Evolutionary conservation across 345 rosid genomes (phyloP), one percentile per base, ranked within the genome.

Genomic region (Populus euphratica): DNA sequence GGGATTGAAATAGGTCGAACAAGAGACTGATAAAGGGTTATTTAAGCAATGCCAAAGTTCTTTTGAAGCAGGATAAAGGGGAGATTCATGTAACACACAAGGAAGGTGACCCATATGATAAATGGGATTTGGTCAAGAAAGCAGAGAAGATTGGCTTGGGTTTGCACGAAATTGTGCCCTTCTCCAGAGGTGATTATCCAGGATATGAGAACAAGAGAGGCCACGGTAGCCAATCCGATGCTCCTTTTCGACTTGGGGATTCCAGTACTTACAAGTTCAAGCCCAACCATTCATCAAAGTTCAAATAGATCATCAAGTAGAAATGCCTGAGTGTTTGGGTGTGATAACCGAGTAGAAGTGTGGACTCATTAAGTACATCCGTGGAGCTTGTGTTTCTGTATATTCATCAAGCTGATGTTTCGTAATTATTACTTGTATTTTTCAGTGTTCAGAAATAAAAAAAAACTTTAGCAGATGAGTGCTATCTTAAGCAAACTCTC

Each of bases 21-120:
- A 78, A 85, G 84, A 67, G 21, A 67, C 36, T 85, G 84, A 43
- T 85, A 35, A 81, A 76, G 81, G 82, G 77, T 5, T 85, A 80
- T 73, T 39, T 85, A 44, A 29, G 39, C 47, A 85, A 81, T 73
- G 77, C 81, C 5, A 80, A 83, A 65, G 75, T 68, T 44, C 72
- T 83, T 47, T 16, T 85, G 39, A 81, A 67, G 73, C 50, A 78
- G 33, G 77, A 66, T 8, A 39, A 65, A 16, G 81, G 84, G 7
- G 88, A 85, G 81, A 79, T 85, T 78, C 86, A 83, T 62, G 79
- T 83, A 59, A 59, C 84, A 23, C 80, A 85, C 79, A 82, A 85
- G 74, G 80, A 78, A 49, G 84, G 84, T 20, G 76, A 78, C 11
- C 83, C 85, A 35, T 83, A 85, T 6, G 47, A 76, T 62, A 77